Evolutionary conservation across 805 yeast genomes (phyloP), one percentile per base, ranked within the genome.

Genomic region (Candida pseudoglaebosa): DNA sequence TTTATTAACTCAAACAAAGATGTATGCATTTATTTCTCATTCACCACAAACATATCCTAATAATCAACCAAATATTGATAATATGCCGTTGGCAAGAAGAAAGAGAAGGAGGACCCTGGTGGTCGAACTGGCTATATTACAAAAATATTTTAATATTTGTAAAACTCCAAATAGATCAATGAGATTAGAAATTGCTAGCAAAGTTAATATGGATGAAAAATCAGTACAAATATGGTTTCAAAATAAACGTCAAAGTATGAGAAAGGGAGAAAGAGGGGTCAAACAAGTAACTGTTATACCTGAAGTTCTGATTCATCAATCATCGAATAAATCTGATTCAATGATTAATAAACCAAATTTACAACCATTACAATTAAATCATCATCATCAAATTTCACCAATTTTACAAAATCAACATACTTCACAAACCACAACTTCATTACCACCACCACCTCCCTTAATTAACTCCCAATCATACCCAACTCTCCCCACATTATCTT

Each of bases 141-240:
- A 89, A 61, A 62, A 71, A 26, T 96, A 89, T 65, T 93, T 91
- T 54, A 73, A 73, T 36, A 56, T 66, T 35, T 89, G 95, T 43
- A 70, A 80, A 32, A 87, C 95, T 36, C 99, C 99, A 33, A 82
- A 84, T 56, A 83, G 82, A 57, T 64, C 73, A 32, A 73, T 83
- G 54, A 78, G 98, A 49, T 70, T 77, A 32, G 84, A 82, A 47
- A 85, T 93, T 47, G 96, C 98, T 4, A 61, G 67, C 21, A 77
- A 71, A 47, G 95, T 93, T 29, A 81, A 80, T 49, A 93, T 93
- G 98, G 79, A 91, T n/a, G 97, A 90, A 61, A 88, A 90, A 60
- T 96, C 97, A 2, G 95, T 93, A 24, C 99, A 93, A 66, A 88
- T 91, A 46, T 93, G 99, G 99, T 93, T 93, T 66, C 99, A 93